A percentile compares a stretch with the other conserved stretches of the same genome.
These are phyloP conservation scores for Anethum foeniculum DNA, from an alignment of 140 eudicot genomes.

Conservation along the genomic window DNA sequence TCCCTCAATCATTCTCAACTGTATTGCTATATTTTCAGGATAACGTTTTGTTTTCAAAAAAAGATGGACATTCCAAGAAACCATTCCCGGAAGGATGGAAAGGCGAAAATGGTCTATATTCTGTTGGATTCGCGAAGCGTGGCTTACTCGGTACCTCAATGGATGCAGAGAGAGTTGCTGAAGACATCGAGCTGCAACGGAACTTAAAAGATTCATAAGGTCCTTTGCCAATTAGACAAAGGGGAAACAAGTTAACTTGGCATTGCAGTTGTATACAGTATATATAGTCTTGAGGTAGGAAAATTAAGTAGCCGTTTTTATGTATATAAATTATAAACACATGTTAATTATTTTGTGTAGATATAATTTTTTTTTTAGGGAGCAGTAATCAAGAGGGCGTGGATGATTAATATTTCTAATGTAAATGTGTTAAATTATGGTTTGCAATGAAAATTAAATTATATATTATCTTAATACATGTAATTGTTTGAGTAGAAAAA, in stretches of 20 bases:
- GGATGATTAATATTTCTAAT: background rate
- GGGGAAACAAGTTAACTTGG: background rate
- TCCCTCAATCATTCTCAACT: background rate
- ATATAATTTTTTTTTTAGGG: slow-evolving; percentile 1
- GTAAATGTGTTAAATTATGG: background rate
- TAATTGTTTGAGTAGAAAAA: too few species aligned
- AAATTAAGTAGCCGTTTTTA: background rate
- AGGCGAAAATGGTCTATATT: slow-evolving; percentile 55
- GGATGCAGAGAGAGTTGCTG: slow-evolving; percentile 49
- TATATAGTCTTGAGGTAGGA: background rate
- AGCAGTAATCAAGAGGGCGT: background rate
- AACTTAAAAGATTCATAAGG: background rate
- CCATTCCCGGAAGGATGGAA: slow-evolving; percentile 68
- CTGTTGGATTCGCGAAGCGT: slow-evolving; percentile 54
- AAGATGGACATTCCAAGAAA: slow-evolving; percentile 46
- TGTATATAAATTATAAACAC: background rate
- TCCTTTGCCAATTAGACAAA: background rate
- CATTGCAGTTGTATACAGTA: background rate
- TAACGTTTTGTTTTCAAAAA: slow-evolving; percentile 33
- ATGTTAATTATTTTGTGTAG: background rate
- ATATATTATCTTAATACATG: too few species aligned
- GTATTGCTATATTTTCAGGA: slow-evolving; percentile 24
- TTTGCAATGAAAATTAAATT: too few species aligned
- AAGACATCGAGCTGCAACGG: slow-evolving; percentile 35
- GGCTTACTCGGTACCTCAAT: slow-evolving; percentile 56